A percentile compares a stretch with the other conserved stretches of the same genome.
These are phyloP conservation scores for Bjerkandera adusta DNA, from an alignment of 1,284 basidiomycete genomes.

Conservation along the genomic window DNA sequence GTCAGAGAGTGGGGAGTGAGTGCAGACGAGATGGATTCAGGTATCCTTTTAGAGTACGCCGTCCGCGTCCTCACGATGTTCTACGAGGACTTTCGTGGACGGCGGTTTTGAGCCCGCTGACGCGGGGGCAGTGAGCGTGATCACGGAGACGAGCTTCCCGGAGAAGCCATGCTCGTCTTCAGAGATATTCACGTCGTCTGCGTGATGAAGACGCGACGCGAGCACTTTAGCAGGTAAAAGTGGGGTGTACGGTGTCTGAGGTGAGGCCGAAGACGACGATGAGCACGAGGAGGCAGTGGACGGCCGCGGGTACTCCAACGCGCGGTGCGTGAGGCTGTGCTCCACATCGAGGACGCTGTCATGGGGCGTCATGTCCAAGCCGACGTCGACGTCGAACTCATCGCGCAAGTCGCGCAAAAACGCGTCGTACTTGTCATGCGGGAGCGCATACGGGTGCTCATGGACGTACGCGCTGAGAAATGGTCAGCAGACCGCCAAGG, in stretches of 20 bases:
- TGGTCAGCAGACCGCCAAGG: background rate
- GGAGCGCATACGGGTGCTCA: slow-evolving; percentile 15
- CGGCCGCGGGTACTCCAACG: slow-evolving; percentile 3
- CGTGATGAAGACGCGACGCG: too few species aligned
- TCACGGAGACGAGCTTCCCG: too few species aligned
- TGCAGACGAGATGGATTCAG: too few species aligned
- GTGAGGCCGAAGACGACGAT: slow-evolving; percentile 1
- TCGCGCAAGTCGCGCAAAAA: slow-evolving; percentile 8
- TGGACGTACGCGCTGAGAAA: slow-evolving; percentile 10
- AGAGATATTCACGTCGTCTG: too few species aligned
- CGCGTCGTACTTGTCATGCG: slow-evolving; percentile 12
- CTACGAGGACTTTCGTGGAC: too few species aligned
- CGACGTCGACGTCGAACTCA: slow-evolving; percentile 10
- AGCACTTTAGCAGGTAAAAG: background rate
- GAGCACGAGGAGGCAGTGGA: slow-evolving; percentile 7
- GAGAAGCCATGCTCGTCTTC: too few species aligned
- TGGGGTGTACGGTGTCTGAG: slow-evolving; percentile 3
- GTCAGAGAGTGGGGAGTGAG: too few species aligned
- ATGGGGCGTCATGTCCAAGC: background rate
- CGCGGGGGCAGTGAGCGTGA: too few species aligned
- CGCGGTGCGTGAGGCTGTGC: background rate
- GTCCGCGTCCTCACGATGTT: too few species aligned
- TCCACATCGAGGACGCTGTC: slow-evolving; percentile 1
- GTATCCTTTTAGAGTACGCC: too few species aligned
- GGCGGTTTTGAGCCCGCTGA: too few species aligned